Percentiles rank a stretch among this genome's conserved stretches.
Evolutionary conservation across 1,284 basidiomycete species (phyloP).

Genomic region (Leccinum colubrinum): DNA sequence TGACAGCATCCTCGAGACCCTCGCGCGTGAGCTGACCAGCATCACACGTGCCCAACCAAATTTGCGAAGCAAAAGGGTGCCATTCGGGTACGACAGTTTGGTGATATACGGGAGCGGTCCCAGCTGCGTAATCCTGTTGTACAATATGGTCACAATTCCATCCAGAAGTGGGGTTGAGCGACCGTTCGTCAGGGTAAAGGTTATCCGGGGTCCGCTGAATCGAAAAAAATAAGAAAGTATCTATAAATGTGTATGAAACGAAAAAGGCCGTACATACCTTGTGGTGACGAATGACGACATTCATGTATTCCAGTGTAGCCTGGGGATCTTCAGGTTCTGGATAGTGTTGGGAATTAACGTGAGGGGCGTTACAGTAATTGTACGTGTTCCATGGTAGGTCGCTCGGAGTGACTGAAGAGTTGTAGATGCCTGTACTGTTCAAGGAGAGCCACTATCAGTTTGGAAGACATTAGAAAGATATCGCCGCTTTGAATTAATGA

Average conservation of each 20-base stretch:
- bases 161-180: conserved; percentile 39
- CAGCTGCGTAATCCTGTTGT: conserved; percentile 37
- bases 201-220: conserved; percentile 29
- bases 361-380: conserved; percentile 55
- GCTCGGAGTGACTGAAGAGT: conserved; percentile 41
- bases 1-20: conserved; percentile 46
- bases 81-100: conserved; percentile 37
- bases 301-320: conserved; percentile 39
- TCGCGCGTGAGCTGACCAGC: conserved; percentile 49
- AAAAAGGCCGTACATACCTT: conserved; percentile 34
- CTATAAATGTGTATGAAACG: not conserved
- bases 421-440: conserved; percentile 33
- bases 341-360: conserved; percentile 43
- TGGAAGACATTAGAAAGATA: not conserved
- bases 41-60: conserved; percentile 59
- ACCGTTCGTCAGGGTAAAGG: conserved; percentile 46
- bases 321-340: conserved; percentile 22
- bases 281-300: conserved; percentile 47
- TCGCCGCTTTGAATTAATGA: not conserved
- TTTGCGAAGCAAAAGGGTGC: conserved; percentile 46
- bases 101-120: conserved; percentile 39
- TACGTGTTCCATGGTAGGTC: conserved; percentile 48
- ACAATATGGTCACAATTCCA: conserved; percentile 42
- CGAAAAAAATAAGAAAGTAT: no score
- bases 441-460: conserved; percentile 9